Evolutionary conservation across 148 eudicot species (phyloP), one percentile per base, ranked within the genome.

Genomic region (Heliamphora exappendiculata): DNA sequence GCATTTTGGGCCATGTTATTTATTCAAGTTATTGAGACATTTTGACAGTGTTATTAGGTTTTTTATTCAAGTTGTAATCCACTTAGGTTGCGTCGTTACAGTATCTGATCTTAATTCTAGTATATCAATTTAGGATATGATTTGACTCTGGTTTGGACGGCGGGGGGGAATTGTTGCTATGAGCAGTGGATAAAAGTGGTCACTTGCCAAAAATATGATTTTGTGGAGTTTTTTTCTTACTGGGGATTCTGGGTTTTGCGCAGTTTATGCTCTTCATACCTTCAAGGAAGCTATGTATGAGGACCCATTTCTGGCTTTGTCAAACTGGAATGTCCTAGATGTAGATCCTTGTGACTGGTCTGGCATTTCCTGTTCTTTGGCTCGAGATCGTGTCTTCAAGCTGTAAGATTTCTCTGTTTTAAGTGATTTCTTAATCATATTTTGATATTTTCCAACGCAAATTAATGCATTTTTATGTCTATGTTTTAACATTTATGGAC

Each of bases 271-370:
- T 50, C 90, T 95, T 20, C 83, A 78, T 72, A 75, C 91, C 17
- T 91, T 95, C 88, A 95, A 92, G 76, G 91, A 90, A 87, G 94
- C 96, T 16, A 88, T 95, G 80, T 87, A 86, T 80, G 97, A 95
- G 76, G 99, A 95, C 87, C 96, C 96, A 29, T 76, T 75, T 79
- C 75, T 91, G 71, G 90, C 84, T 85, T 84, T 95, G 79, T 86
- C 97, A 33, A 88, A 85, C 85, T 95, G 99, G 97, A 91, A 92
- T 79, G 80, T 81, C 49, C 76, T 92, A 74, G 99, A 92, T 81
- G 72, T 88, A 81, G 87, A 87, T 84, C 97, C 99, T 51, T 95
- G 97, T 84, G 85, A 81, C 57, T 95, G 99, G 97, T 42, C 77
- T 76, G 94, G 96, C 58, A 80, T 95, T 84, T 84, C 75, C 50